Base-by-base conservation (phyloP, 768 basidiomycete species). In the Serendipita sp. region DNA sequence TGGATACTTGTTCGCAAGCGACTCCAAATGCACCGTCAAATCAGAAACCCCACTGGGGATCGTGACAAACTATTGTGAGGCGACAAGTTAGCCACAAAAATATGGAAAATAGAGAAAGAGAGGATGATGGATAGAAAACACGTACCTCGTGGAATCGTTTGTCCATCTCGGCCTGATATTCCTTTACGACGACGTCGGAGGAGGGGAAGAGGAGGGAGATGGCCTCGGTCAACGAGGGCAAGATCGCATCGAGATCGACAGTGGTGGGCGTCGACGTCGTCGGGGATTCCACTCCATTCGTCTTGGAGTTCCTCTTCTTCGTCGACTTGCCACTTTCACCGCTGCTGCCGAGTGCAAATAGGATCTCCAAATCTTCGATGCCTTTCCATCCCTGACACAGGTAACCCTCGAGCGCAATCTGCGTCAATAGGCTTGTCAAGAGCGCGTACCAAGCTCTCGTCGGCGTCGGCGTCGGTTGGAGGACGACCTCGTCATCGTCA, bases 21-120 rank as follows among this genome's bases (percentile, higher is more conserved):
- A 79, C 20, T 63, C 65, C 28, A 70, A 63, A 66, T 90, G 87
- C 1, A 84, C 86, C 2, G 85, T 80, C 24, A 90, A 76, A 70
- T 90, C 87, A 0, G 84, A 84, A 0, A 85, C 85, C 17, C 82
- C 77, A 3, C 76, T 72, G 7, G 87, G 86, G 58, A 91, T 81
- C 61, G 85, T 83, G 65, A 86, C 83, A 71, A 92, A 91, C 89
- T 91, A n/a, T n/a, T n/a, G n/a, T n/a, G n/a, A n/a, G n/a, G n/a
- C n/a, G n/a, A n/a, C n/a, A n/a, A n/a, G n/a, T n/a, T n/a, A n/a
- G n/a, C n/a, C n/a, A n/a, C n/a, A 67, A 0, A 17, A 3, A 2
- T 64, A 61, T 58, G 34, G 61, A 53, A 62, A 53, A 33, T 30
- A 28, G 34, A 20, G 43, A 41, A 56, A 45, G 7, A 38, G 2